Conservation (phyloP, 148 eudicot genomes). For the Fagopyrum tataricum region DNA sequence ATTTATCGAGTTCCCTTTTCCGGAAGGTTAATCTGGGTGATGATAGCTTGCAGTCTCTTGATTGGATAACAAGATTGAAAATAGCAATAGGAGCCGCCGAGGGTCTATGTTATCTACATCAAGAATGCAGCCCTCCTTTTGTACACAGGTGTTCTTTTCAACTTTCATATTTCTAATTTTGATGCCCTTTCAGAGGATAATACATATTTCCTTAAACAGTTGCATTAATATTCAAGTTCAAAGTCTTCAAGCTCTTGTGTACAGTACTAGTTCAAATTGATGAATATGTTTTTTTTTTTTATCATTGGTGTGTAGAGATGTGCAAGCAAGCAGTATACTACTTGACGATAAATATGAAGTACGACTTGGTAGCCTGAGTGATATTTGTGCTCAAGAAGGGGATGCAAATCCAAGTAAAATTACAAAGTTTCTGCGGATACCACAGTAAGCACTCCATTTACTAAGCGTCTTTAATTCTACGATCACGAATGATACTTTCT, state of each 20-base stretch:
- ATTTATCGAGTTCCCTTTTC: conserved; percentile 75
- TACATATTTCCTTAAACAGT: not conserved
- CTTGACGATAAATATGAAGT: conserved; percentile 99
- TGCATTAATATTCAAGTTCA: not conserved
- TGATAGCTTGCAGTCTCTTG: conserved; percentile 76
- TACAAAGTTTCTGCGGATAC: conserved; percentile 72
- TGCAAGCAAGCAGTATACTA: conserved; percentile 94
- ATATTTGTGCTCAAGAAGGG: conserved; percentile 76
- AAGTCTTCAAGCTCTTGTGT: not conserved
- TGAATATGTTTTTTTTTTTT: not conserved
- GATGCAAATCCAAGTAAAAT: conserved; percentile 66
- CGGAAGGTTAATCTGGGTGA: conserved; percentile 49
- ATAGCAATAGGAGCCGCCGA: conserved; percentile 95
- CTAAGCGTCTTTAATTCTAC: not conserved
- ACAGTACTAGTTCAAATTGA: not conserved
- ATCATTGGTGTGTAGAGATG: conserved; percentile 43
- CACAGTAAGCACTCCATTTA: conserved; percentile 45
- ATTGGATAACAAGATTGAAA: conserved; percentile 96
- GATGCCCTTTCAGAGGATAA: not conserved
- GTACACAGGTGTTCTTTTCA: conserved; percentile 70
- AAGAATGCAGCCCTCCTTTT: conserved; percentile 78
- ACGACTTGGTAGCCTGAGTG: conserved; percentile 82
- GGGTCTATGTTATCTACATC: conserved; percentile 77
- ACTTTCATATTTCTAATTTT: conserved; percentile 11
- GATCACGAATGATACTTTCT: not conserved